A percentile compares a stretch with the other conserved stretches of the same genome.
Evolutionary conservation across 306 rosid genomes (phyloP).

Genomic region (Argentina anserina): DNA sequence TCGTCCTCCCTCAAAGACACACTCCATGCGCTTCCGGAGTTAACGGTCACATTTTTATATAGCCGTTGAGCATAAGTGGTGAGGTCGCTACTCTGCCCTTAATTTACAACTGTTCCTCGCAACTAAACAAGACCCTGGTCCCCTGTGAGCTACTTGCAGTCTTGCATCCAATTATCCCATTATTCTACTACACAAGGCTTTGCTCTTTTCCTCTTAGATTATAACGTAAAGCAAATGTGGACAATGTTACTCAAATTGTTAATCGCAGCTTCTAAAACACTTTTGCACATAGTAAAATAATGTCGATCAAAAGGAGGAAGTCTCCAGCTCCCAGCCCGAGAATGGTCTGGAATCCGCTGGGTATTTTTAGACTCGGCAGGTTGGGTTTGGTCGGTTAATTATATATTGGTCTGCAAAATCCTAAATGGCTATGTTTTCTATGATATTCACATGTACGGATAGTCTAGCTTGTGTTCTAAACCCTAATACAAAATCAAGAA

Average conservation of each 20-base stretch:
- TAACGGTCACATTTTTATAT: constrained; percentile 19
- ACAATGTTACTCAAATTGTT: not conserved
- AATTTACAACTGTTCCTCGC: not conserved
- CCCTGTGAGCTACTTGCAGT: too few species aligned
- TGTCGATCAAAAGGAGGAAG: not conserved
- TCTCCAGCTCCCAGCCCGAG: not conserved
- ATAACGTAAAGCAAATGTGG: not conserved
- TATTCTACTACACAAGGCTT: not conserved
- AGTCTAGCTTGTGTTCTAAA: not conserved
- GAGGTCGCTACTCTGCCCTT: not conserved
- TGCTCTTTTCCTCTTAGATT: not conserved
- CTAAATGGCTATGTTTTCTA: not conserved
- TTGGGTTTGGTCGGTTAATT: not conserved
- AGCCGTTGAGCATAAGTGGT: not conserved
- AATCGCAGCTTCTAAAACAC: not conserved
- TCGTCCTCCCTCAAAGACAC: constrained; percentile 9
- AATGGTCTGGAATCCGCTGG: not conserved
- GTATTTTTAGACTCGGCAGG: not conserved
- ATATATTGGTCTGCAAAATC: not conserved
- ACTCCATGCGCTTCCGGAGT: constrained; percentile 21
- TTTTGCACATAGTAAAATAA: not conserved
- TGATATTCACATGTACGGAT: not conserved
- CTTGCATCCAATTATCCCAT: not conserved
- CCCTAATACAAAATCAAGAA: too few species aligned
- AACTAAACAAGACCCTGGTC: not conserved